Conservation (phyloP, 345 rosid species). For the Gossypium bickii region DNA sequence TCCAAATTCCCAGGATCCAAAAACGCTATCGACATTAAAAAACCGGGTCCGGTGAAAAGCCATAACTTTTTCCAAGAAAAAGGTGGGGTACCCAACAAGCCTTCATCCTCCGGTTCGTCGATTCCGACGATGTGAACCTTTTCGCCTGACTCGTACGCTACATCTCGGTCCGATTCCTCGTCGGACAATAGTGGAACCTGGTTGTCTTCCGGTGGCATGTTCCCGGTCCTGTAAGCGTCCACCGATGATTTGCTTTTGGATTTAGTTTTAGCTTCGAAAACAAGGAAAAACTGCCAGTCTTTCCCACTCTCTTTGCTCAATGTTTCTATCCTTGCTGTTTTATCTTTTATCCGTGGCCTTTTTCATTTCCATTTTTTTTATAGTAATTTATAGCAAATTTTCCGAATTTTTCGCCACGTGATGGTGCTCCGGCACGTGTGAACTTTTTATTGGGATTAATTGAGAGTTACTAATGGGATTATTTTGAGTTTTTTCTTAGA, state of each 20-base stretch:
- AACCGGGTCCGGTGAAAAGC: slow-evolving; percentile 95
- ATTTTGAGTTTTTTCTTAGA: no score
- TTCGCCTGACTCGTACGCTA: slow-evolving; percentile 62
- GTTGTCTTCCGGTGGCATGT: slow-evolving; percentile 23
- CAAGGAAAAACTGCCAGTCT: background rate
- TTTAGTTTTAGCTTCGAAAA: background rate
- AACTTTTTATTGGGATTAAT: background rate
- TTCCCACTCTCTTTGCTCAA: background rate
- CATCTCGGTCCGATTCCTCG: slow-evolving; percentile 26
- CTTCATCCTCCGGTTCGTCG: slow-evolving; percentile 34
- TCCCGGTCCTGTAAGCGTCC: background rate
- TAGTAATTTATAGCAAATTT: background rate
- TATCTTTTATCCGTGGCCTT: background rate
- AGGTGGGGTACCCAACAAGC: slow-evolving; percentile 37
- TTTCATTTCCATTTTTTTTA: background rate
- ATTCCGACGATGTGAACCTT: slow-evolving; percentile 60
- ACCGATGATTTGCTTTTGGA: background rate
- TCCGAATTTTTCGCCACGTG: background rate
- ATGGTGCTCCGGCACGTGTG: background rate
- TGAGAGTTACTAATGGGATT: no score
- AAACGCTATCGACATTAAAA: slow-evolving; percentile 89
- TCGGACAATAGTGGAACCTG: slow-evolving; percentile 32
- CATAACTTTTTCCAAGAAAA: slow-evolving; percentile 93
- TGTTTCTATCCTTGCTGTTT: background rate
- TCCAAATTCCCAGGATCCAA: slow-evolving; percentile 95